Conservation (phyloP, 371 early-diverging fungal species). For the Syncephalis fuscata region DNA sequence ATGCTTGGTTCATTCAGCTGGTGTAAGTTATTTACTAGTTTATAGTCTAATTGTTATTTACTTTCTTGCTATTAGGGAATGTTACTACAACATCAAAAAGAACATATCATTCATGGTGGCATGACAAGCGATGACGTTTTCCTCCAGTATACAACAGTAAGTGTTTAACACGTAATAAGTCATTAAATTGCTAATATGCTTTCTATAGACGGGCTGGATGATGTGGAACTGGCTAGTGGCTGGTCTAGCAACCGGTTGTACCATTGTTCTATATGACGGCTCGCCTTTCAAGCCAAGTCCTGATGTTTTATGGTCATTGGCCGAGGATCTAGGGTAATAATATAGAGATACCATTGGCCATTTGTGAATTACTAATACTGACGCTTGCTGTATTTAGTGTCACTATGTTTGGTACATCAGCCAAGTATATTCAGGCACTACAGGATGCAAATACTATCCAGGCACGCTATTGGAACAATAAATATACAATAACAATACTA, state of each 20-base stretch:
- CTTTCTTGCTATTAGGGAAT: constrained; percentile 25
- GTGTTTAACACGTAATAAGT: not conserved
- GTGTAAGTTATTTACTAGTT: constrained; percentile 16
- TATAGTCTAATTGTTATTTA: constrained; percentile 2
- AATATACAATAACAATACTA: not conserved
- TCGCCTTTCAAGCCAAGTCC: constrained; percentile 83
- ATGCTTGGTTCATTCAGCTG: constrained; percentile 94
- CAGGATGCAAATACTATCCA: constrained; percentile 60
- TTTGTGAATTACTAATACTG: not conserved
- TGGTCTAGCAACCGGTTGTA: constrained; percentile 59
- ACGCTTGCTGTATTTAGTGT: constrained; percentile 19
- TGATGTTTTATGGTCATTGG: constrained; percentile 57
- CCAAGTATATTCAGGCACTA: constrained; percentile 86
- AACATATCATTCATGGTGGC: constrained; percentile 77
- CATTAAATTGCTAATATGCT: not conserved
- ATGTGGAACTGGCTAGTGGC: constrained; percentile 97
- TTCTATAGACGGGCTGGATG: constrained; percentile 79
- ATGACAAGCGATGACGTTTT: constrained; percentile 56
- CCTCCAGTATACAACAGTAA: constrained; percentile 79
- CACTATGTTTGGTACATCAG: constrained; percentile 85
- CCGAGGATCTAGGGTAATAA: constrained; percentile 41
- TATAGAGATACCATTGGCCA: not conserved
- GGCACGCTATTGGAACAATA: constrained; percentile 14
- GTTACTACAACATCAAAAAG: constrained; percentile 85
- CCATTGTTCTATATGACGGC: constrained; percentile 86